phyloP scores from a whole-genome alignment of 2,329 filamentous ascomycete genomes.

The Paecilomyces fulvus region DNA sequence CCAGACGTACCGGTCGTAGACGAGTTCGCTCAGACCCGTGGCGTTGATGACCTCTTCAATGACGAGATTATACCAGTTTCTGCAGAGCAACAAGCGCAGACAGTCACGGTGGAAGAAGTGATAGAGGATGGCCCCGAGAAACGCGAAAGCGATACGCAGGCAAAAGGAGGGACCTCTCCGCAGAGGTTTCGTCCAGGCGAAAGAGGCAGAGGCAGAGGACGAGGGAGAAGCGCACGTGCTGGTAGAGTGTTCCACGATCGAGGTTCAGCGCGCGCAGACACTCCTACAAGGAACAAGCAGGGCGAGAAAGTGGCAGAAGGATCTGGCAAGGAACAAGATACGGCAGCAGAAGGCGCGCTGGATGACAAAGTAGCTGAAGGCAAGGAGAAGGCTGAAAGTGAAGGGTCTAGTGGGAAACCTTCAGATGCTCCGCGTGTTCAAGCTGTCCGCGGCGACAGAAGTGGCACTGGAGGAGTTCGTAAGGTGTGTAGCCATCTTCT shows the following conservation, averaged over 20 bases:
- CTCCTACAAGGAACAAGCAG: constrained; percentile 9
- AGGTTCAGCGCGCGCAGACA: constrained; percentile 12
- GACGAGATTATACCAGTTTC: constrained; percentile 42
- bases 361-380: constrained; percentile 12
- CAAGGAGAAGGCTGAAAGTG: constrained; percentile 8
- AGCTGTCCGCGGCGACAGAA: constrained; percentile 48
- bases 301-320: constrained; percentile 8
- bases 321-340: constrained; percentile 6
- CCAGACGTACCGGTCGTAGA: constrained; percentile 26
- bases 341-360: constrained; percentile 9
- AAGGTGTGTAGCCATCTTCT: constrained; percentile 26
- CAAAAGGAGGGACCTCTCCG: constrained; percentile 14
- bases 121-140: constrained; percentile 9
- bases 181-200: constrained; percentile 23
- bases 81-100: constrained; percentile 19
- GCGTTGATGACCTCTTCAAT: constrained; percentile 43
- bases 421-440: constrained; percentile 21
- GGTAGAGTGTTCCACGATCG: constrained; percentile 13
- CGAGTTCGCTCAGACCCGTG: constrained; percentile 43
- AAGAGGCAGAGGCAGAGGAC: constrained; percentile 21
- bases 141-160: constrained; percentile 8
- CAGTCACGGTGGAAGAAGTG: constrained; percentile 9
- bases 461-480: constrained; percentile 44
- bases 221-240: constrained; percentile 17
- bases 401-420: constrained; percentile 9